Conservation (phyloP, 1,284 basidiomycete genomes). For the Irpex lacteus region DNA sequence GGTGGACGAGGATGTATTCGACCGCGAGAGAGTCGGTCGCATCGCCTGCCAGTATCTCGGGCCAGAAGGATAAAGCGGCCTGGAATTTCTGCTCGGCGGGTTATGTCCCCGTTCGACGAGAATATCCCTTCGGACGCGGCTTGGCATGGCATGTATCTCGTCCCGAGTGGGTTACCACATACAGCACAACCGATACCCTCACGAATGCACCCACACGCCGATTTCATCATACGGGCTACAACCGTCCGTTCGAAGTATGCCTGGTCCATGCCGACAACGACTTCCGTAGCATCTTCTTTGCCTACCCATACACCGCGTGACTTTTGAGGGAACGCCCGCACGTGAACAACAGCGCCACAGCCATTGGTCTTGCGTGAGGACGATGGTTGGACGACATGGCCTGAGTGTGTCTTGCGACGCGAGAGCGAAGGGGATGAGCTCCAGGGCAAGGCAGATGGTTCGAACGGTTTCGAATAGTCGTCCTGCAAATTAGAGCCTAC, state of each 20-base stretch:
- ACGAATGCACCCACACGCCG: constrained; percentile 58
- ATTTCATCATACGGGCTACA: constrained; percentile 47
- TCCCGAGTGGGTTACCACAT: constrained; percentile 65
- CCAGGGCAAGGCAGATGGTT: constrained; percentile 23
- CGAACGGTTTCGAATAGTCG: constrained; percentile 18
- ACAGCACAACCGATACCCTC: constrained; percentile 63
- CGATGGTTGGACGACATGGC: constrained; percentile 25
- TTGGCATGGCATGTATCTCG: constrained; percentile 56
- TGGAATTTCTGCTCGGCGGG: constrained; percentile 1
- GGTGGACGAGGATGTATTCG: not conserved
- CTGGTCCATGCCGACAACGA: constrained; percentile 50
- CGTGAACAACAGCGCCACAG: constrained; percentile 58
- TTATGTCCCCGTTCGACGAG: constrained; percentile 15
- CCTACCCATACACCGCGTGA: constrained; percentile 56
- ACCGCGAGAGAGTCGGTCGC: not conserved
- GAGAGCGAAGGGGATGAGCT: constrained; percentile 31
- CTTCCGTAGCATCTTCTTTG: constrained; percentile 43
- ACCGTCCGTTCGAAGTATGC: constrained; percentile 50
- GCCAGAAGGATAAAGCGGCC: constrained; percentile 14
- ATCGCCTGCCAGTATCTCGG: constrained; percentile 11
- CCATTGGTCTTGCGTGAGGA: constrained; percentile 40
- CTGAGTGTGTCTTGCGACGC: constrained; percentile 11
- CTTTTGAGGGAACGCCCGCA: constrained; percentile 47
- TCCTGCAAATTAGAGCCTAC: constrained; percentile 3
- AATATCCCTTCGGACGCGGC: constrained; percentile 51